These are phyloP conservation scores for Chalciporus sp. DNA, from an alignment of 1,284 basidiomycete species.

Conservation along the genomic window DNA sequence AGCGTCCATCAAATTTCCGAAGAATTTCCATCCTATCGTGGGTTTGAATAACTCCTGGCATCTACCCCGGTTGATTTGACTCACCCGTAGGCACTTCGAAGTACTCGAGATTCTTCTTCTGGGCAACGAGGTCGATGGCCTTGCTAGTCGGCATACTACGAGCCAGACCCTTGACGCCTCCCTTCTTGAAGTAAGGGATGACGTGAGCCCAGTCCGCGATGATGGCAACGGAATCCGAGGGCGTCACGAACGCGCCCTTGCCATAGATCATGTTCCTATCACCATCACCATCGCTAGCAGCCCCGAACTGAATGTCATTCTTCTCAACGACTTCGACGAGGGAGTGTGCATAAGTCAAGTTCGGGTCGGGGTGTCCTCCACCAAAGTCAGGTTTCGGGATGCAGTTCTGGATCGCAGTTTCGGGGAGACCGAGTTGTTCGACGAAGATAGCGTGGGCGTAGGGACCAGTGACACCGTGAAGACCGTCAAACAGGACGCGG, in stretches of 20 bases:
- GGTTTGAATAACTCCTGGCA: conserved; percentile 1
- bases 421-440: conserved; percentile 79
- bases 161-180: conserved; percentile 93
- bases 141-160: conserved; percentile 97
- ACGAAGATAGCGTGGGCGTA: conserved; percentile 93
- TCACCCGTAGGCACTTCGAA: conserved; percentile 96
- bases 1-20: conserved; percentile 99
- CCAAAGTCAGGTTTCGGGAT: conserved; percentile 93
- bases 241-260: conserved; percentile 96
- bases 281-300: conserved; percentile 96
- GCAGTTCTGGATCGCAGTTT: conserved; percentile 89
- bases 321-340: conserved; percentile 93
- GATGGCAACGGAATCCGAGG: conserved; percentile 96
- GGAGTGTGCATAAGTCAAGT: conserved; percentile 95
- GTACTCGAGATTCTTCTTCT: conserved; percentile 90
- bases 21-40: conserved; percentile 94
- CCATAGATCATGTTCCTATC: conserved; percentile 99
- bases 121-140: conserved; percentile 95
- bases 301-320: conserved; percentile 89
- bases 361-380: conserved; percentile 97
- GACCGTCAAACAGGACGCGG: conserved; percentile 92
- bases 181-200: conserved; percentile 95
- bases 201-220: conserved; percentile 97
- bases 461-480: conserved; percentile 97
- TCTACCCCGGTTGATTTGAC: neutral